phyloP scores from a whole-genome alignment of 768 basidiomycete genomes.

The Mycena olivaceomarginata region DNA sequence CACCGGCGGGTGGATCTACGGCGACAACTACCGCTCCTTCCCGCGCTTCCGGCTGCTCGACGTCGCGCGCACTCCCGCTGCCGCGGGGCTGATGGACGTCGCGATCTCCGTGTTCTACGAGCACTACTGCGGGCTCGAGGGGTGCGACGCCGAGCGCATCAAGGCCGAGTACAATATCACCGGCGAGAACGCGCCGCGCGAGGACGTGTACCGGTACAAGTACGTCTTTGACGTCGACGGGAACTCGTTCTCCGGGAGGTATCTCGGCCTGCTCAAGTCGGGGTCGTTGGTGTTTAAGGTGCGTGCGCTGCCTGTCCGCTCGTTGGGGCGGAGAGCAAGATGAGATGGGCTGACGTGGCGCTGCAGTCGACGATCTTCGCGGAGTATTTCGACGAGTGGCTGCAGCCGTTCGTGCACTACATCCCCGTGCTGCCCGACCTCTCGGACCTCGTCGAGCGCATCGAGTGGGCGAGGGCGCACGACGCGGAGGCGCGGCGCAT shows the following conservation, averaged over 20 bases:
- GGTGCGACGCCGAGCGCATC: slow-evolving; percentile 38
- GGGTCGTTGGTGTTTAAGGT: slow-evolving; percentile 42
- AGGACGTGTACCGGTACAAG: slow-evolving; percentile 41
- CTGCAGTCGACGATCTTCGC: slow-evolving; percentile 37
- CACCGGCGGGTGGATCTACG: slow-evolving; percentile 42
- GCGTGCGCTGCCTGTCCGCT: neutral
- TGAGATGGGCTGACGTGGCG: neutral
- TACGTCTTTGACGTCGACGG: slow-evolving; percentile 43
- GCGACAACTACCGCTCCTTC: slow-evolving; percentile 43
- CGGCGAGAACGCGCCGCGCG: slow-evolving; percentile 15
- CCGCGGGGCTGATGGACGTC: slow-evolving; percentile 30
- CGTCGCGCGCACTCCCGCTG: slow-evolving; percentile 31
- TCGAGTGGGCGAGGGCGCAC: slow-evolving; percentile 38
- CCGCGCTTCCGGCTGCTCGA: slow-evolving; percentile 42
- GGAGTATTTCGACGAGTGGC: slow-evolving; percentile 42
- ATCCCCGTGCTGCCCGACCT: slow-evolving; percentile 41
- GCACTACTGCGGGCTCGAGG: slow-evolving; percentile 35
- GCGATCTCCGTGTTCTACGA: slow-evolving; percentile 33
- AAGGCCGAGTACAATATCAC: slow-evolving; percentile 39
- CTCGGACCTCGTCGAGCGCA: slow-evolving; percentile 37
- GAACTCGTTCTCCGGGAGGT: slow-evolving; percentile 39
- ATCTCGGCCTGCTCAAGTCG: slow-evolving; percentile 27
- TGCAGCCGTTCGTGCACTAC: slow-evolving; percentile 42
- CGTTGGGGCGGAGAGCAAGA: neutral
- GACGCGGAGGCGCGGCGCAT: slow-evolving; percentile 39